Evolutionary conservation across 345 rosid genomes (phyloP), one percentile per base, ranked within the genome.

Genomic region (Hypericum perforatum): DNA sequence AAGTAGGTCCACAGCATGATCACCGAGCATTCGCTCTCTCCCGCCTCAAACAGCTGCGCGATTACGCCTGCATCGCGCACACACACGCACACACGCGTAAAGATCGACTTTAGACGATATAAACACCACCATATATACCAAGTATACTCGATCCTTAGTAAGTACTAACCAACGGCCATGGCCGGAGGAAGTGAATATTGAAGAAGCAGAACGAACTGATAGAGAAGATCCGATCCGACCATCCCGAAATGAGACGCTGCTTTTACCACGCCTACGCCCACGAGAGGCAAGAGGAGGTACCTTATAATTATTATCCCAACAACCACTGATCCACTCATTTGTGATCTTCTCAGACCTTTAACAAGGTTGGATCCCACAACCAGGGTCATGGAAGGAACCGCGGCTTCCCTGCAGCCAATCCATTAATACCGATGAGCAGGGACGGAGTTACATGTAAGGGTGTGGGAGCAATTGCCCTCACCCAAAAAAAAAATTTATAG

Each of bases 171-270:
- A 42, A 74, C 56, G 59, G 45, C 69, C 67, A 74, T 66, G 0
- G 85, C 85, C 0, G 84, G 84, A 22, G 84, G 84, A 12, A 79
- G 64, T n/a, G 81, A 63, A 58, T 54, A 79, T 22, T 76, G 79
- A 36, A 76, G 73, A 22, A 71, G 63, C 14, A 76, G 77, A 12
- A 74, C 61, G 53, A 76, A 79, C 42, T 57, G 65, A 49, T 68
- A 79, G 44, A 76, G 53, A 36, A 59, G 47, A 55, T 71, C 73
- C 0, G 69, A 39, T n/a, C 56, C 53, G 45, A 67, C 63, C 13
- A 63, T 11, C 3, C 76, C 72, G 7, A 63, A 53, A 14, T 39
- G 43, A 5, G 12, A 8, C 13, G 70, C 76, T 9, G 43, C 63
- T 44, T 67, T 72, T 6, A 67, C 63, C 22, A 60, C 11, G 3